Evolutionary conservation across 495 filamentous ascomycete genomes (phyloP), one percentile per base, ranked within the genome.

Genomic region (Schizothecium vesticola): DNA sequence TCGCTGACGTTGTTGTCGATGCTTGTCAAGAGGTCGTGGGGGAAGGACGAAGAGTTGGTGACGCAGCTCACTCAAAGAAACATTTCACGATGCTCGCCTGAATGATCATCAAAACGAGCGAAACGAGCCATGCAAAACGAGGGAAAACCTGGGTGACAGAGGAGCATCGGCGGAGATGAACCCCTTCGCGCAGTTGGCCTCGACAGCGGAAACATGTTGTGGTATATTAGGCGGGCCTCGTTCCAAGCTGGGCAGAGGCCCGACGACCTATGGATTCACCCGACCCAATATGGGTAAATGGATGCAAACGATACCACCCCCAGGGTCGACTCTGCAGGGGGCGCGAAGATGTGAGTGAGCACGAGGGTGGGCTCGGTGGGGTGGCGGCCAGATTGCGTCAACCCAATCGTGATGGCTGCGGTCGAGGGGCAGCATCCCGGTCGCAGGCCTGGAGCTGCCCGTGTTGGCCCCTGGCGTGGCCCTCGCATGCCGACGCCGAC

Each of bases 231-330:
- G 51, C 51, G 65, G 19, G 56, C 56, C 26, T 28, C 29, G n/a
- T 60, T 31, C 57, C 65, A 55, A 60, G 26, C 24, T 43, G 11
- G 57, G 65, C n/a, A 21, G n/a, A 26, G 25, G 24, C 21, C 24
- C 21, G 56, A 28, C 56, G 25, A 29, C 65, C 56, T 66, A 60
- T 60, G 23, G 28, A 66, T 51, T 24, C 57, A 25, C 13, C 56
- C 65, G 65, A 66, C 56, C 56, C 56, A 60, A 28, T 60, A 66
- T 56, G 64, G 64, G 62, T 64, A 64, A 64, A 64, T 59, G n/a
- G 43, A 58, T 65, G 31, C 26, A 65, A 25, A 66, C 21, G 57
- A 61, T 60, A 61, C 57, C 65, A 61, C 65, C 24, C 24, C 65
- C 51, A 61, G 65, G 65, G 56, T 61, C 56, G 29, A 36, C 12